Evolutionary conservation across 768 basidiomycete genomes (phyloP).

Genomic region (Chlorophyllum brunneum): DNA sequence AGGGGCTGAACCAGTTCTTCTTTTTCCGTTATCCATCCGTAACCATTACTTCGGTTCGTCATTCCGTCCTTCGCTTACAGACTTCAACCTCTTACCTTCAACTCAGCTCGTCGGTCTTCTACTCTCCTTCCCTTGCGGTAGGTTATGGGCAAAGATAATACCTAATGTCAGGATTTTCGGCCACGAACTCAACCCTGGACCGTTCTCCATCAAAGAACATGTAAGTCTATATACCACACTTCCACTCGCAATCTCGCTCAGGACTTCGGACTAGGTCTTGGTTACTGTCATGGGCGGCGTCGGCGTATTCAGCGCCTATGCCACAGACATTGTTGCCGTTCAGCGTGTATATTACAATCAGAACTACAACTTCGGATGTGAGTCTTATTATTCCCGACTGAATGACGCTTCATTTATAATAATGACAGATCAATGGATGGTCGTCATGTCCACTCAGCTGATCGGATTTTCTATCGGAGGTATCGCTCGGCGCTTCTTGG

Average conservation of each 20-base stretch:
- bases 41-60: constrained; percentile 51
- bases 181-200: constrained; percentile 66
- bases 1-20: constrained; percentile 50
- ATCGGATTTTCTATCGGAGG: constrained; percentile 81
- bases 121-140: too few species aligned
- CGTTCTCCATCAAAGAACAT: constrained; percentile 75
- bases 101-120: constrained; percentile 50
- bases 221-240: constrained; percentile 32
- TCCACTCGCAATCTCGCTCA: too few species aligned
- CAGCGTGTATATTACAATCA: constrained; percentile 66
- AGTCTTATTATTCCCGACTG: constrained; percentile 19
- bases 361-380: constrained; percentile 55
- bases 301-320: too few species aligned
- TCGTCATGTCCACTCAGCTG: constrained; percentile 64
- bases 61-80: constrained; percentile 64
- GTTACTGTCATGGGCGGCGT: too few species aligned
- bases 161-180: too few species aligned
- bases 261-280: too few species aligned
- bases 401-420: too few species aligned
- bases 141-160: too few species aligned
- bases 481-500: constrained; percentile 66
- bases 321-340: constrained; percentile 68
- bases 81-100: constrained; percentile 49
- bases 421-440: constrained; percentile 70
- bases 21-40: constrained; percentile 49